Evolutionary conservation across 768 basidiomycete species (phyloP).

Genomic region (Multifurca ochricompacta): DNA sequence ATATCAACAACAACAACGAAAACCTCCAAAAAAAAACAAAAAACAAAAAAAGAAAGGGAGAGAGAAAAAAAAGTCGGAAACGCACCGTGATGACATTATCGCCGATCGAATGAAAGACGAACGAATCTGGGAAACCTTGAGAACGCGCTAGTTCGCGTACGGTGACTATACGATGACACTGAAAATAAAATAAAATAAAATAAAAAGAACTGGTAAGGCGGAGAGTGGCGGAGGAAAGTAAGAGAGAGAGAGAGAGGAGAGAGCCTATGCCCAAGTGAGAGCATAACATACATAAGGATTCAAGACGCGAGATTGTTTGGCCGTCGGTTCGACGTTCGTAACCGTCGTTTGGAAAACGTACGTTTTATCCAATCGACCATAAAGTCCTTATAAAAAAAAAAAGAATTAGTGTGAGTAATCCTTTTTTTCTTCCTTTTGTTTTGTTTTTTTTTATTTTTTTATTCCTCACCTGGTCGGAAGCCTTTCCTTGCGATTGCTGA

Average conservation of each 20-base stretch:
- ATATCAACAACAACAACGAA: too few species aligned
- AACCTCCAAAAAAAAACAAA: too few species aligned
- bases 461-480: constrained; percentile 40
- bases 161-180: constrained; percentile 67
- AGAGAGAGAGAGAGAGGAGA: background rate
- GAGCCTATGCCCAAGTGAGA: too few species aligned
- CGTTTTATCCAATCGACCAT: constrained; percentile 50
- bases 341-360: constrained; percentile 65
- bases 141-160: constrained; percentile 73
- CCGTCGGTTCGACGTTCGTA: constrained; percentile 71
- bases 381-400: constrained; percentile 35
- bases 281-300: constrained; percentile 49
- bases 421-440: too few species aligned
- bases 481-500: constrained; percentile 48
- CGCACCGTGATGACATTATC: constrained; percentile 55
- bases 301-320: constrained; percentile 65
- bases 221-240: too few species aligned
- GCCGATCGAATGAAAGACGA: constrained; percentile 48
- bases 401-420: too few species aligned
- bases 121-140: constrained; percentile 76
- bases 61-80: background rate
- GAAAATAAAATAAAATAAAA: background rate
- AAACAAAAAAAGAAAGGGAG: background rate
- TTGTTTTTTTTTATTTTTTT: too few species aligned
- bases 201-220: too few species aligned